Percentiles rank a stretch among this genome's conserved stretches.
phyloP scores from a whole-genome alignment of 2,329 filamentous ascomycete species.

The Aspergillus amoenus region DNA sequence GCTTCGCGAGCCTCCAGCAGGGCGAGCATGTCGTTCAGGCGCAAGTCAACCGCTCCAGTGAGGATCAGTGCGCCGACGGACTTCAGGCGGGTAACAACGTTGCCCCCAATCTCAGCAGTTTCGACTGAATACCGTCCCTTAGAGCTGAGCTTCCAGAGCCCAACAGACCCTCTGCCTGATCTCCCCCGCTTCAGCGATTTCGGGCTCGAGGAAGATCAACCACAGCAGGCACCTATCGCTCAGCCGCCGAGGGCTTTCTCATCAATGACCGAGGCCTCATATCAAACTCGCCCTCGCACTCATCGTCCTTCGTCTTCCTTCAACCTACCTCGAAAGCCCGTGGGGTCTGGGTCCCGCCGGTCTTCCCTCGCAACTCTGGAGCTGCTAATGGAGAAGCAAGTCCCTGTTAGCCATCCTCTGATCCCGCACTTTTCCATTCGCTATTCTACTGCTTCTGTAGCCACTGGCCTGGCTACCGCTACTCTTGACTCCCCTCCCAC shows the following conservation, averaged over 20 bases:
- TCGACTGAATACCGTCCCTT: slow-evolving; percentile 39
- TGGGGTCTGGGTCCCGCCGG: slow-evolving; percentile 32
- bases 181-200: slow-evolving; percentile 46
- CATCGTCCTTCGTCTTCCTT: slow-evolving; percentile 26
- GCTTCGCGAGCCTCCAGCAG: slow-evolving; percentile 41
- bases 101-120: slow-evolving; percentile 4
- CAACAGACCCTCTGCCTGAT: slow-evolving; percentile 45
- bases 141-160: slow-evolving; percentile 48
- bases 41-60: slow-evolving; percentile 30
- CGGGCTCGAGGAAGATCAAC: slow-evolving; percentile 29
- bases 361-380: slow-evolving; percentile 28
- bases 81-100: slow-evolving; percentile 39
- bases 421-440: slow-evolving; percentile 33
- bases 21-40: slow-evolving; percentile 41
- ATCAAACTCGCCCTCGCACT: slow-evolving; percentile 19
- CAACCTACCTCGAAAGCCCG: slow-evolving; percentile 37
- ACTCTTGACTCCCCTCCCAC: slow-evolving; percentile 12
- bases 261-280: slow-evolving; percentile 17
- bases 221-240: slow-evolving; percentile 19
- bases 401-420: slow-evolving; percentile 21
- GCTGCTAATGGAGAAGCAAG: slow-evolving; percentile 19
- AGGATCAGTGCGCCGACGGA: slow-evolving; percentile 45
- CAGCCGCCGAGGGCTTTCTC: slow-evolving; percentile 37
- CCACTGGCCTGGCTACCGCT: slow-evolving; percentile 15
- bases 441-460: slow-evolving; percentile 10